phyloP scores from a whole-genome alignment of 164 flowering plant species.

The Vitis amurensis region DNA sequence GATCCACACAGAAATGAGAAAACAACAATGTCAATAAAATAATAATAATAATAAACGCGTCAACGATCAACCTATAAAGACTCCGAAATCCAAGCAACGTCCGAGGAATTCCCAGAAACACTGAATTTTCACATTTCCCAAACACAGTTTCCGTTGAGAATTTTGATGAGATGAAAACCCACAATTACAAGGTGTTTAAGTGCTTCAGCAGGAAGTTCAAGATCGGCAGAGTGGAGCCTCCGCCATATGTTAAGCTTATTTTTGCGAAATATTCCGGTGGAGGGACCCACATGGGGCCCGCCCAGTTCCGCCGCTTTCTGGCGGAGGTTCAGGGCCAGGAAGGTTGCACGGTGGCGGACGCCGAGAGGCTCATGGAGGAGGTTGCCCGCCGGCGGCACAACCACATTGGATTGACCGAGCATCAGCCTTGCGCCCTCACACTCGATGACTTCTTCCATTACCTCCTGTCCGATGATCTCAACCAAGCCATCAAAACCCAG shows the following conservation, averaged over 20 bases:
- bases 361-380: conserved; percentile 40
- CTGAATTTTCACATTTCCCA: too few relatives aligned
- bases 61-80: too few relatives aligned
- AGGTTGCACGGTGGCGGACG: conserved; percentile 32
- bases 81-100: too few relatives aligned
- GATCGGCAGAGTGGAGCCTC: conserved; percentile 58
- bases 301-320: conserved; percentile 65
- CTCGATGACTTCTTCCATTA: conserved; percentile 71
- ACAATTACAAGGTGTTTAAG: conserved; percentile 67
- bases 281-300: conserved; percentile 46
- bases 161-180: conserved; percentile 28
- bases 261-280: conserved; percentile 44
- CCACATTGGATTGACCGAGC: conserved; percentile 4
- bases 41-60: too few relatives aligned
- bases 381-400: conserved; percentile 38
- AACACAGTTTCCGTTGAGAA: too few relatives aligned
- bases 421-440: conserved; percentile 26
- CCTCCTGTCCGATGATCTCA: conserved; percentile 67
- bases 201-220: conserved; percentile 76
- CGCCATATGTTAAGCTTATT: conserved; percentile 55
- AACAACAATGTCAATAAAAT: too few relatives aligned
- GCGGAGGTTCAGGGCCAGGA: conserved; percentile 57
- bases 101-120: too few relatives aligned
- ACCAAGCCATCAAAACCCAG: conserved; percentile 55
- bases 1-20: too few relatives aligned